phyloP scores from a whole-genome alignment of 2,329 filamentous ascomycete genomes.

The Teratosphaeria pseudoeucalypti region DNA sequence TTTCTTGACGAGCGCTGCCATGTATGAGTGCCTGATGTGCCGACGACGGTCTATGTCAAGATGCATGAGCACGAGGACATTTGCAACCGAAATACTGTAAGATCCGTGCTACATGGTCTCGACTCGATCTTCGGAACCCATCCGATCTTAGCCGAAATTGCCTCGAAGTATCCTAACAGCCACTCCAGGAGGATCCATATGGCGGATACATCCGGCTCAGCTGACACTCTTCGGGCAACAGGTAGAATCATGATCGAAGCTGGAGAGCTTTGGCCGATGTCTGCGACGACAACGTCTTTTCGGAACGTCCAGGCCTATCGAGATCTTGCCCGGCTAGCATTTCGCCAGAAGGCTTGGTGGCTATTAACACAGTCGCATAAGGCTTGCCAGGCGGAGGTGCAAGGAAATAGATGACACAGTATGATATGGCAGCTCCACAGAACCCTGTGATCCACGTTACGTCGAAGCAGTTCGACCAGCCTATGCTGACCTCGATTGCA shows the following conservation, averaged over 20 bases:
- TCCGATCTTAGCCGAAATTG: neutral
- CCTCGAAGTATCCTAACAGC: neutral
- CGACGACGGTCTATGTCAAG: neutral
- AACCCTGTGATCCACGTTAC: neutral
- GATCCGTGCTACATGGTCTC: neutral
- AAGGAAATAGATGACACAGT: neutral
- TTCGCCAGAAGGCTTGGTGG: neutral
- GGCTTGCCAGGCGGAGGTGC: neutral
- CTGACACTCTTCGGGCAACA: neutral
- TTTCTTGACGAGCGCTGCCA: neutral
- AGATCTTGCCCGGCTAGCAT: neutral
- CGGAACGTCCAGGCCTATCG: neutral
- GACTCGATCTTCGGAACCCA: neutral
- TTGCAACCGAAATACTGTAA: neutral
- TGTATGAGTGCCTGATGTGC: neutral
- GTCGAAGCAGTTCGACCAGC: neutral
- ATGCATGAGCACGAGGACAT: neutral
- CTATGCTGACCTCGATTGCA: neutral
- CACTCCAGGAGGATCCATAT: neutral
- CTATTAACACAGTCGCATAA: neutral
- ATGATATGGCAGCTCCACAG: neutral
- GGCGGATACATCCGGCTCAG: neutral
- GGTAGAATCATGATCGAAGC: neutral
- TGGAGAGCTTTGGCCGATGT: neutral
- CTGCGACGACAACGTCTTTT: neutral